Base-by-base conservation (phyloP, 371 early-diverging fungal species). In the Blyttiomyces sp. region DNA sequence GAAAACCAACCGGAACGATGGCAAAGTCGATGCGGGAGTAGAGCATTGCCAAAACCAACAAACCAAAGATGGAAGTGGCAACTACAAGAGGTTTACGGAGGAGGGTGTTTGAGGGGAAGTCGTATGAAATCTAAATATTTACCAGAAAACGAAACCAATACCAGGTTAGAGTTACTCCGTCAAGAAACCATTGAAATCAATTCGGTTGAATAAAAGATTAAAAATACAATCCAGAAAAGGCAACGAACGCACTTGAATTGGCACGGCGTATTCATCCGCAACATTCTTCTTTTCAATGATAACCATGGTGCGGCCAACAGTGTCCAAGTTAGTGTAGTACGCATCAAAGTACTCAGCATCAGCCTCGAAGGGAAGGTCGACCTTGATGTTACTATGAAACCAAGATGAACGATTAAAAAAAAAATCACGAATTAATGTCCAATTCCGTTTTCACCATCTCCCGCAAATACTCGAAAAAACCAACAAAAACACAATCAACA, bases 241-340 rank as follows among this genome's bases (percentile, higher is more conserved):
- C 1, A 32, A 26, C 17, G 44, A 24, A 5, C 62, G 17, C 31
- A 71, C 73, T 49, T 57, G 42, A 32, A 73, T 39, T 4, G 66
- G 60, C 5, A 57, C 65, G 17, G 59, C 63, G 49, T 70, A 56
- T 59, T 87, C 86, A 48, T 76, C 76, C 11, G 87, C 76, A 1
- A 86, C 77, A 51, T 87, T 88, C 54, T 69, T 57, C 73, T 86
- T 88, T 34, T 79, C 74, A 39, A 90, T 67, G 3, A 75, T 66
- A 11, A 89, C 68, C 51, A 78, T 72, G 17, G 82, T 77, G n/a
- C 88, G 83, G 6, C 91, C 91, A 43, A 83, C 80, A 0, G 86
- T 80, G 72, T 91, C 91, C 46, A 91, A 77, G 73, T 87, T 86
- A n/a, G 86, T 83, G 59, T 74, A 87, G 39, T 77, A 74, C 13